These are phyloP conservation scores for Trichoderma sp. DNA, from an alignment of 2,329 filamentous ascomycete genomes.

Conservation along the genomic window DNA sequence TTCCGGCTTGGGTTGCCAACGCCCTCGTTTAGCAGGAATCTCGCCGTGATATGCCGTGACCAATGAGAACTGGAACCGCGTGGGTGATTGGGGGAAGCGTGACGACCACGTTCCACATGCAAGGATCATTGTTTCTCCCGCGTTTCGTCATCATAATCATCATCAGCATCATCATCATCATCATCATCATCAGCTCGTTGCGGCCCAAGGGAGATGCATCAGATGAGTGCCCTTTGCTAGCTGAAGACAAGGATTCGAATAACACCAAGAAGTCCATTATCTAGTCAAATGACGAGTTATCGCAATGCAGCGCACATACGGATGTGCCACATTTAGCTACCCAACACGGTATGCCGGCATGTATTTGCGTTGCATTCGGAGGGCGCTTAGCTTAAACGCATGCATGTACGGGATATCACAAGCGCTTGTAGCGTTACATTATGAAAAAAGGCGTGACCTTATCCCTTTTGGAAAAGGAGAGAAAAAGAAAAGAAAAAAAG, in stretches of 20 bases:
- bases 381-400: neutral
- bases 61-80: neutral
- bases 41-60: neutral
- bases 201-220: neutral
- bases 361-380: neutral
- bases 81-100: neutral
- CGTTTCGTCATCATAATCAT: neutral
- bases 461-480: neutral
- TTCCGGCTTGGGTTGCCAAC: neutral
- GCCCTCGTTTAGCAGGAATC: neutral
- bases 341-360: neutral
- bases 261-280: neutral
- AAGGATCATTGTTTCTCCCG: neutral
- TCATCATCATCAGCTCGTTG: neutral
- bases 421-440: neutral
- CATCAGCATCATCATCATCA: neutral
- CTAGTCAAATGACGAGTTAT: neutral
- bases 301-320: neutral
- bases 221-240: neutral
- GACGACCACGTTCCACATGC: neutral
- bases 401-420: neutral
- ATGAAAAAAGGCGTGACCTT: neutral
- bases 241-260: neutral
- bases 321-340: neutral
- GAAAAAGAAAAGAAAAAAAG: neutral